Evolutionary conservation across 345 rosid genomes (phyloP).

Genomic region (Camelina sativa): DNA sequence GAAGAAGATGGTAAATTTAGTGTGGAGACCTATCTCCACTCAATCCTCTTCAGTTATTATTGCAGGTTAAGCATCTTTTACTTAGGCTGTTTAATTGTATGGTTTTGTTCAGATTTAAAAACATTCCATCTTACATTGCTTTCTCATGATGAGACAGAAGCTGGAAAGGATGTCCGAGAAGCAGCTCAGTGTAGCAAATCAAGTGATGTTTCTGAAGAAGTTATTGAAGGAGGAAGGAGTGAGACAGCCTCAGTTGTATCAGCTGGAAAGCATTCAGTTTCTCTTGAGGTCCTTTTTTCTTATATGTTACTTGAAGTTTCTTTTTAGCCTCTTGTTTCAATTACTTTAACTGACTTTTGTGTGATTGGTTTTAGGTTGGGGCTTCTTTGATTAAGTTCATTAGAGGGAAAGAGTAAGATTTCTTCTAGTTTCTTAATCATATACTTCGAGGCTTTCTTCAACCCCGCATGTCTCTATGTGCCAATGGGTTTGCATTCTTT

Average conservation of each 20-base stretch:
- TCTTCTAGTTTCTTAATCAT: slow-evolving; percentile 33
- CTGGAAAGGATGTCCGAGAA: slow-evolving; percentile 49
- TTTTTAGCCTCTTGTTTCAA: not conserved
- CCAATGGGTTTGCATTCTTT: slow-evolving; percentile 30
- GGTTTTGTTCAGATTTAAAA: not conserved
- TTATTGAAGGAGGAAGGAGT: slow-evolving; percentile 38
- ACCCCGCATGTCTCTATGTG: not conserved
- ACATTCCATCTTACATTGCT: not conserved
- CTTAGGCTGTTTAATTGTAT: not conserved
- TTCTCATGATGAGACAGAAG: slow-evolving; percentile 44
- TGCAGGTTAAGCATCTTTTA: slow-evolving; percentile 48
- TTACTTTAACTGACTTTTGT: slow-evolving; percentile 8
- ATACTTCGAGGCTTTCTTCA: slow-evolving; percentile 20
- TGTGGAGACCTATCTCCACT: slow-evolving; percentile 66
- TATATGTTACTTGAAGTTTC: slow-evolving; percentile 4
- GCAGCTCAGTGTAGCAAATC: slow-evolving; percentile 41
- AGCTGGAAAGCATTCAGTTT: slow-evolving; percentile 58
- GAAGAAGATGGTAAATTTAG: slow-evolving; percentile 47
- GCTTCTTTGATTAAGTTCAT: slow-evolving; percentile 77
- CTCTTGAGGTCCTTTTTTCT: slow-evolving; percentile 58
- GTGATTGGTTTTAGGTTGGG: slow-evolving; percentile 61
- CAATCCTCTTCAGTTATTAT: slow-evolving; percentile 42
- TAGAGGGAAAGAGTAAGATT: slow-evolving; percentile 74
- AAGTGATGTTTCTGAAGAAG: slow-evolving; percentile 38
- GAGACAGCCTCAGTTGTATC: slow-evolving; percentile 27